Evolutionary conservation across 2,329 filamentous ascomycete species (phyloP), one percentile per base, ranked within the genome.

Genomic region (Bipolaris bicolor): DNA sequence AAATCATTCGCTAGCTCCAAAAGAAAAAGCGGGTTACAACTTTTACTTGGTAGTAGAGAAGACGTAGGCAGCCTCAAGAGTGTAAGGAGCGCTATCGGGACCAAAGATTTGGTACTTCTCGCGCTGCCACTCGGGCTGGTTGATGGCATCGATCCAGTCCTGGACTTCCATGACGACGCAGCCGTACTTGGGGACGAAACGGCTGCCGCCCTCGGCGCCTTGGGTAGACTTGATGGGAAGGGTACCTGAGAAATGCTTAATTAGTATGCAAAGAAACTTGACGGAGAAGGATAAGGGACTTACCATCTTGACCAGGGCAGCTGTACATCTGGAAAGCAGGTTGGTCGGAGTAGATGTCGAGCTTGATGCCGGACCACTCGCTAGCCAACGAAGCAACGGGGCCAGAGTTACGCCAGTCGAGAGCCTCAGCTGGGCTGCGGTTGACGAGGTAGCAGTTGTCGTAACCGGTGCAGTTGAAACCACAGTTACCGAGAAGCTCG

Each of bases 141-240:
- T 97, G 79, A 98, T 95, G 24, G 84, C 92, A 73, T 96, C 93
- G 71, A 97, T 96, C 86, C 88, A 97, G 75, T 95, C 92, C 82
- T 97, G 86, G 11, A 95, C 91, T 80, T 97, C 94, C 76, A 97
- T 84, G 47, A 97, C 94, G 24, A 97, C 72, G 76, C 94, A 97
- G 31, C 91, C 92, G 71, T 92, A 91, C 80, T 93, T 75, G 54
- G 86, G 83, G 24, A 92, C 88, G 7, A 84, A 84, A 36, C 88
- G 81, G 3, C 86, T 84, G 66, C 87, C 84, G 33, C 65, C 77
- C 60, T 84, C 81, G 3, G 89, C 78, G 15, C 90, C 90, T 75
- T 92, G 90, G 0, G 86, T 89, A 59, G 80, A 79, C 81, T 92
- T 92, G 60, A 92, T 68, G 0, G 89, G 80, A 60, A 90, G 77